Percentiles rank a stretch among this genome's conserved stretches.
Conservation (phyloP, 768 basidiomycete species). For the Cystofilobasidium macerans region DNA sequence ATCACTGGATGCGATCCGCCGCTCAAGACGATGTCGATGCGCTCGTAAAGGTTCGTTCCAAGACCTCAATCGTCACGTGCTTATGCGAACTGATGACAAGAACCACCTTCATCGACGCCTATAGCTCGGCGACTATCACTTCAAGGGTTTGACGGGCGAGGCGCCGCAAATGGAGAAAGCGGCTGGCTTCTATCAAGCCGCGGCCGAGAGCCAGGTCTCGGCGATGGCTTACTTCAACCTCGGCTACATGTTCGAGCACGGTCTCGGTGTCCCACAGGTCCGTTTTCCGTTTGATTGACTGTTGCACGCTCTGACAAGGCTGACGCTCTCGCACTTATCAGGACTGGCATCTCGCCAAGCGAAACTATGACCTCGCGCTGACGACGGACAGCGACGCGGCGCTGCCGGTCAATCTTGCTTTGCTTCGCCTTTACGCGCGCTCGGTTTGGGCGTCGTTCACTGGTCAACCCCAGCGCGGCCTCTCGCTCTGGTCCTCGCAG, state of each 20-base stretch:
- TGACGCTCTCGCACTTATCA: conserved; percentile 34
- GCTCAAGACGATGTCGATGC: conserved; percentile 91
- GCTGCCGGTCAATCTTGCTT: conserved; percentile 69
- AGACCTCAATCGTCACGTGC: neutral
- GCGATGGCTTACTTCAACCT: conserved; percentile 97
- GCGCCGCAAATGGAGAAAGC: conserved; percentile 75
- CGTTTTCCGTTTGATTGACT: conserved; percentile 20
- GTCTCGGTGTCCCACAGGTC: conserved; percentile 78
- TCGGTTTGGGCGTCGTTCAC: conserved; percentile 73
- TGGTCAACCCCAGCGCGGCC: conserved; percentile 41
- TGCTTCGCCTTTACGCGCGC: conserved; percentile 66
- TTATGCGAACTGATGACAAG: too few species aligned
- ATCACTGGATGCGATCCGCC: conserved; percentile 90
- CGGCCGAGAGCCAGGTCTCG: conserved; percentile 81
- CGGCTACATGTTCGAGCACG: conserved; percentile 99
- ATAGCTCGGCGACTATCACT: conserved; percentile 74
- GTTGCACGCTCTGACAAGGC: neutral
- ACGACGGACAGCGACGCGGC: conserved; percentile 84
- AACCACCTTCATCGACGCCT: too few species aligned
- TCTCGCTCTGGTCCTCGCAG: conserved; percentile 8
- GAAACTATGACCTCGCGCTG: conserved; percentile 81
- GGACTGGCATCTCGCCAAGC: conserved; percentile 94
- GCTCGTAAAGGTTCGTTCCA: conserved; percentile 64
- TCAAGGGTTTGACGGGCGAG: conserved; percentile 72
- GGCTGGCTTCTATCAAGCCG: conserved; percentile 78